These are phyloP conservation scores for Venturia nashicola DNA, from an alignment of 2,329 filamentous ascomycete genomes.

Conservation along the genomic window DNA sequence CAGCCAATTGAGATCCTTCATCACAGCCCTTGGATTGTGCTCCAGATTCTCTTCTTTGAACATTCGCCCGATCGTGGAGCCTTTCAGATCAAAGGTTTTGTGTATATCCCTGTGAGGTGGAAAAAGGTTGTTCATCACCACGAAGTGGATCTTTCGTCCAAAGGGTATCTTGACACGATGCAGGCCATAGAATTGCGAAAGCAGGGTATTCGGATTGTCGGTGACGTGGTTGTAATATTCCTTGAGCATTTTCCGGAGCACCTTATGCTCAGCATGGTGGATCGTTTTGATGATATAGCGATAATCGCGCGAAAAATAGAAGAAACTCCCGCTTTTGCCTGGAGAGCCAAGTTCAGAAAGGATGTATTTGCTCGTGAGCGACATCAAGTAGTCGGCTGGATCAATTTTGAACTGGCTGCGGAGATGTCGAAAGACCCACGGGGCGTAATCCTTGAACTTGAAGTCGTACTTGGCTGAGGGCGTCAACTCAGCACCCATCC, in stretches of 20 bases:
- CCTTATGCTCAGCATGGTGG: constrained; percentile 87
- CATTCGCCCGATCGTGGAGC: constrained; percentile 86
- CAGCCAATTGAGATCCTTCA: constrained; percentile 97
- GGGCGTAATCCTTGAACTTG: constrained; percentile 99
- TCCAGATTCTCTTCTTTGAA: constrained; percentile 79
- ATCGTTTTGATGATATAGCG: constrained; percentile 99
- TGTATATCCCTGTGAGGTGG: constrained; percentile 96
- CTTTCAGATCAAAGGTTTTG: constrained; percentile 92
- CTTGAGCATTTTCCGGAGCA: constrained; percentile 68
- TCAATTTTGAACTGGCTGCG: constrained; percentile 81
- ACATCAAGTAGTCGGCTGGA: constrained; percentile 96
- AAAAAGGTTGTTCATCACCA: constrained; percentile 99
- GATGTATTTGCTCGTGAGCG: constrained; percentile 95
- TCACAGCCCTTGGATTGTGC: constrained; percentile 78
- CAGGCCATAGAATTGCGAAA: constrained; percentile 95
- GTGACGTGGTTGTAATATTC: constrained; percentile 91
- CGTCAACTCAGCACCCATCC: constrained; percentile 90
- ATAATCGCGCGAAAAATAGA: constrained; percentile 98
- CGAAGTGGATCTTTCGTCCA: constrained; percentile 96
- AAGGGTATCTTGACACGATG: constrained; percentile 98
- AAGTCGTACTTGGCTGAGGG: constrained; percentile 99
- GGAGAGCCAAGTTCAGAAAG: constrained; percentile 93
- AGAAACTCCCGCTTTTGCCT: constrained; percentile 97
- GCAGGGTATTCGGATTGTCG: constrained; percentile 87
- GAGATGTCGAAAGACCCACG: constrained; percentile 94